phyloP scores from a whole-genome alignment of 306 rosid genomes.

The Inga oerstediana region DNA sequence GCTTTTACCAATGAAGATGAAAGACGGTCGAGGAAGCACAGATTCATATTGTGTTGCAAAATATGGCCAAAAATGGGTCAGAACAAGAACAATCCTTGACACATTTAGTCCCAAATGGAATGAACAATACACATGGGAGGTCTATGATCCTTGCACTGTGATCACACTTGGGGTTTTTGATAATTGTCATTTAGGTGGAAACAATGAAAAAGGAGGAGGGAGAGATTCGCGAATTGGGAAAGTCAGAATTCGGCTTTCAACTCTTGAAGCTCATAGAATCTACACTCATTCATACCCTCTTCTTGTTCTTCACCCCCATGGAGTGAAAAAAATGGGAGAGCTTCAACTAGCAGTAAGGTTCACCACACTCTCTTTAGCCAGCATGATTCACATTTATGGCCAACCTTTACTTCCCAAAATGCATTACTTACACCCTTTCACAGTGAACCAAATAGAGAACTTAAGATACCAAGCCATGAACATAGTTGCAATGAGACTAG shows the following conservation, averaged over 20 bases:
- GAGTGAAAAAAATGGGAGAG: constrained; percentile 95
- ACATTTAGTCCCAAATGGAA: constrained; percentile 86
- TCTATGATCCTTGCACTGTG: constrained; percentile 92
- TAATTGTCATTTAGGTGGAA: constrained; percentile 75
- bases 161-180: constrained; percentile 83
- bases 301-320: constrained; percentile 75
- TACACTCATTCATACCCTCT: constrained; percentile 83
- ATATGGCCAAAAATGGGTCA: constrained; percentile 93
- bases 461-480: constrained; percentile 90
- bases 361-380: constrained; percentile 80
- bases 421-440: constrained; percentile 89
- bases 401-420: constrained; percentile 94
- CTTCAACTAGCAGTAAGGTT: constrained; percentile 88
- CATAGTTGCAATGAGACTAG: constrained; percentile 74
- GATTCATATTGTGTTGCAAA: constrained; percentile 89
- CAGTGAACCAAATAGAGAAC: constrained; percentile 85
- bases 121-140: constrained; percentile 97
- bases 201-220: constrained; percentile 47
- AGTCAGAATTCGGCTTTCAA: constrained; percentile 86
- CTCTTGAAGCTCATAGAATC: constrained; percentile 77
- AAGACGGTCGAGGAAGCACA: constrained; percentile 69
- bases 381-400: constrained; percentile 71
- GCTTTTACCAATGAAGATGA: constrained; percentile 95
- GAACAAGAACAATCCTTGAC: constrained; percentile 87
- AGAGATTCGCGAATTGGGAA: constrained; percentile 83